Evolutionary conservation across 805 yeast genomes (phyloP).

Genomic region (Yarrowia deformans): DNA sequence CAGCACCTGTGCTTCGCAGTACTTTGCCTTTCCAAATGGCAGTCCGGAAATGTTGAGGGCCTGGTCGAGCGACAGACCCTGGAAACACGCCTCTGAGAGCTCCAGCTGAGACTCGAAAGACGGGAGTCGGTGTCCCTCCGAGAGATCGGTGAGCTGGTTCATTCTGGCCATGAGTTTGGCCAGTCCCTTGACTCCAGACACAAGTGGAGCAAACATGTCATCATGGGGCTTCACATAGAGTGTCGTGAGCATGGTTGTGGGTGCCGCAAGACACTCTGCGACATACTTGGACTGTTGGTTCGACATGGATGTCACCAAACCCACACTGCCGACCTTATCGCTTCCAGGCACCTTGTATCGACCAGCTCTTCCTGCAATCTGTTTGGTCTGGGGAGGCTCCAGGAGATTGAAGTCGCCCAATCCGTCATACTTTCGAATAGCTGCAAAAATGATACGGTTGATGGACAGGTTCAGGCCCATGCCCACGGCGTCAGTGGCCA

Average conservation of each 20-base stretch:
- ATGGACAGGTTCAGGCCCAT: slow-evolving; percentile 94
- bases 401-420: slow-evolving; percentile 56
- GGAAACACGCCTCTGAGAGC: background rate
- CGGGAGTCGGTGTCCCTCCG: background rate
- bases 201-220: slow-evolving; percentile 24
- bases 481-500: slow-evolving; percentile 97
- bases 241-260: background rate
- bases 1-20: background rate
- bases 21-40: background rate
- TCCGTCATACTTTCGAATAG: slow-evolving; percentile 57
- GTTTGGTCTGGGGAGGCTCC: slow-evolving; percentile 71
- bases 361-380: slow-evolving; percentile 97
- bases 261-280: slow-evolving; percentile 6
- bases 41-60: slow-evolving; percentile 13
- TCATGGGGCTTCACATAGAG: slow-evolving; percentile 28
- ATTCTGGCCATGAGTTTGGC: slow-evolving; percentile 23
- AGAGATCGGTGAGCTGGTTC: background rate
- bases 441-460: slow-evolving; percentile 76
- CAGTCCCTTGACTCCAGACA: slow-evolving; percentile 9
- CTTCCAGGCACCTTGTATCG: slow-evolving; percentile 59
- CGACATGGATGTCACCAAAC: slow-evolving; percentile 8
- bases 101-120: slow-evolving; percentile 19
- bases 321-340: slow-evolving; percentile 21
- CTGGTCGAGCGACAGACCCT: background rate
- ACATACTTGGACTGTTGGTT: background rate